These are phyloP conservation scores for Rubroboletus satanas DNA, from an alignment of 768 basidiomycete species.

Conservation along the genomic window DNA sequence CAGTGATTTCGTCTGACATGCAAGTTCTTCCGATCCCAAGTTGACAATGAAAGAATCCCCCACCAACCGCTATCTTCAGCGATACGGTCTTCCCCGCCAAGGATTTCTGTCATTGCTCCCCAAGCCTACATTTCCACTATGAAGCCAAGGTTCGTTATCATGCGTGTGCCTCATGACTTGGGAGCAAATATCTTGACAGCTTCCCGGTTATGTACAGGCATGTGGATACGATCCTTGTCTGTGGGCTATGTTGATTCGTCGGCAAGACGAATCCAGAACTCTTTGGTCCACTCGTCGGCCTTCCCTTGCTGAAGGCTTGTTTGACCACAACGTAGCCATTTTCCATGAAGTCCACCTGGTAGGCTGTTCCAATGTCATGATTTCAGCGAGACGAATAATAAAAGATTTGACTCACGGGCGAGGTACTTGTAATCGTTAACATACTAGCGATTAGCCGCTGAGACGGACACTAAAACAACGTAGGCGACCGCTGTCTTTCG, in stretches of 20 bases:
- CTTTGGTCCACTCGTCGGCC: conserved; percentile 43
- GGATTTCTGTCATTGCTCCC: conserved; percentile 3
- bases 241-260: conserved; percentile 48
- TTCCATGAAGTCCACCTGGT: conserved; percentile 51
- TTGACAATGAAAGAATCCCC: conserved; percentile 8
- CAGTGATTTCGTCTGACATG: background rate
- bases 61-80: conserved; percentile 3
- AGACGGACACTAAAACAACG: background rate
- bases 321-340: conserved; percentile 54
- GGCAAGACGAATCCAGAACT: conserved; percentile 52
- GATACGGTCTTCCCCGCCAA: conserved; percentile 3
- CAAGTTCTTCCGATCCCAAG: conserved; percentile 6
- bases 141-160: background rate
- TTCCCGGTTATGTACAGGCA: conserved; percentile 46
- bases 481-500: background rate
- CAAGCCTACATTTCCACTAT: background rate
- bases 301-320: conserved; percentile 49
- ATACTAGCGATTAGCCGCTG: background rate
- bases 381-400: background rate
- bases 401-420: background rate
- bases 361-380: background rate
- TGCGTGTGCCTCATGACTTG: conserved; percentile 33
- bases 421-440: background rate
- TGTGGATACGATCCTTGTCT: conserved; percentile 47
- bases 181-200: conserved; percentile 49